Conservation (phyloP, 2,329 filamentous ascomycete species). For the Ophiosphaerella narmari region DNA sequence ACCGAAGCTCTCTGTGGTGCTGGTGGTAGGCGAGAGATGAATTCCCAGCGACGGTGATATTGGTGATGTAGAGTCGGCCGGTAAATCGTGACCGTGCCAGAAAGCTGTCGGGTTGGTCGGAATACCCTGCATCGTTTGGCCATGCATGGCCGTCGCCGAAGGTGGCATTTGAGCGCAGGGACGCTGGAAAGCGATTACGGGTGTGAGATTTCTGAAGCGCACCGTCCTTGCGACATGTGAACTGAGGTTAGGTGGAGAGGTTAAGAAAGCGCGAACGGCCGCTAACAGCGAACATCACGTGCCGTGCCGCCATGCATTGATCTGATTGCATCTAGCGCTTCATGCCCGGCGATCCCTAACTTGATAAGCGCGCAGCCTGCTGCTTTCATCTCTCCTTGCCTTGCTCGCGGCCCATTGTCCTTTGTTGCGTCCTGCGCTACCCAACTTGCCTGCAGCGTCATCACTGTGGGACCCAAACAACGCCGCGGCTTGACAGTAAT, state of each 20-base stretch:
- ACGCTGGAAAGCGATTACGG: constrained; percentile 7
- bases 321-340: too few relatives aligned
- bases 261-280: constrained; percentile 23
- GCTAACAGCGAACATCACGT: constrained; percentile 4
- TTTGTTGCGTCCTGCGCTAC: constrained; percentile 25
- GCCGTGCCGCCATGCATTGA: background rate
- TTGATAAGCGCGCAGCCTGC: constrained; percentile 15
- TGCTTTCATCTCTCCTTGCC: constrained; percentile 26
- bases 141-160: constrained; percentile 34
- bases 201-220: constrained; percentile 12
- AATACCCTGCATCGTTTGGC: constrained; percentile 27
- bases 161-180: constrained; percentile 17
- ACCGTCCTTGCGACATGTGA: constrained; percentile 23
- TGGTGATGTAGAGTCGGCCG: constrained; percentile 29
- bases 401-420: constrained; percentile 14
- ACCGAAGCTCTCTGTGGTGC: constrained; percentile 35
- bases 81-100: constrained; percentile 37
- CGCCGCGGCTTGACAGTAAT: background rate
- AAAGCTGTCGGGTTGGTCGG: constrained; percentile 34
- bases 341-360: constrained; percentile 1
- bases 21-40: constrained; percentile 37
- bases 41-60: constrained; percentile 27
- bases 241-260: constrained; percentile 23
- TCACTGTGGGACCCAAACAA: too few relatives aligned
- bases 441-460: constrained; percentile 2